Conservation (phyloP, 75 land plant genomes). For the Sequoia sempervirens region DNA sequence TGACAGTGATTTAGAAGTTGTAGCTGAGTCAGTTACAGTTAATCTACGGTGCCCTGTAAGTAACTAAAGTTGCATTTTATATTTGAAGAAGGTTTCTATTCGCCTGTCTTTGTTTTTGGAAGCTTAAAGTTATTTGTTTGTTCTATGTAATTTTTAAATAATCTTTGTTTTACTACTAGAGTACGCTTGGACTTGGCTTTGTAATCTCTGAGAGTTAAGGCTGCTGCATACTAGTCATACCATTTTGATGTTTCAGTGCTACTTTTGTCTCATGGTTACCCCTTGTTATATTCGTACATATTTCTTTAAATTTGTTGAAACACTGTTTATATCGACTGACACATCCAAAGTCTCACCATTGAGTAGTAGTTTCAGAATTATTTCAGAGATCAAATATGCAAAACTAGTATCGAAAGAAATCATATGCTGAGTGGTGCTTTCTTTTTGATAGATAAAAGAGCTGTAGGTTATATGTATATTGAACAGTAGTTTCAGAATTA, state of each 20-base stretch:
- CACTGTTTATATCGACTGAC: background rate
- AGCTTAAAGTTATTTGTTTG: background rate
- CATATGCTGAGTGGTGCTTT: too few species aligned
- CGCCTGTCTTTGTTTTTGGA: background rate
- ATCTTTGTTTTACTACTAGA: background rate
- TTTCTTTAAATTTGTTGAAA: background rate
- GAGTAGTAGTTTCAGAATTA: background rate
- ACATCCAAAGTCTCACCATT: background rate
- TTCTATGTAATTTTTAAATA: background rate
- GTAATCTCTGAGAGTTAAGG: background rate
- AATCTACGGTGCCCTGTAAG: conserved; percentile 97
- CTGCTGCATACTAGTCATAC: background rate
- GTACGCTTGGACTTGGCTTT: background rate
- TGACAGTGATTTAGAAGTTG: conserved; percentile 96
- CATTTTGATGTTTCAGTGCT: background rate
- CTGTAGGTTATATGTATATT: too few species aligned
- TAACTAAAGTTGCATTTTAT: background rate
- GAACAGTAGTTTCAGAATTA: background rate
- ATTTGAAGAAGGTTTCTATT: background rate
- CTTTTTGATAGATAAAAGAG: too few species aligned
- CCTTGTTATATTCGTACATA: background rate
- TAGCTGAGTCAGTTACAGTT: conserved; percentile 78
- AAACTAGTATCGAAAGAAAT: too few species aligned
- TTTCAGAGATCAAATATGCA: background rate
- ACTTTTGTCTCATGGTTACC: background rate